A percentile compares a stretch with the other conserved stretches of the same genome.
Evolutionary conservation across 345 rosid species (phyloP).

Genomic region (Gossypium mustelinum): DNA sequence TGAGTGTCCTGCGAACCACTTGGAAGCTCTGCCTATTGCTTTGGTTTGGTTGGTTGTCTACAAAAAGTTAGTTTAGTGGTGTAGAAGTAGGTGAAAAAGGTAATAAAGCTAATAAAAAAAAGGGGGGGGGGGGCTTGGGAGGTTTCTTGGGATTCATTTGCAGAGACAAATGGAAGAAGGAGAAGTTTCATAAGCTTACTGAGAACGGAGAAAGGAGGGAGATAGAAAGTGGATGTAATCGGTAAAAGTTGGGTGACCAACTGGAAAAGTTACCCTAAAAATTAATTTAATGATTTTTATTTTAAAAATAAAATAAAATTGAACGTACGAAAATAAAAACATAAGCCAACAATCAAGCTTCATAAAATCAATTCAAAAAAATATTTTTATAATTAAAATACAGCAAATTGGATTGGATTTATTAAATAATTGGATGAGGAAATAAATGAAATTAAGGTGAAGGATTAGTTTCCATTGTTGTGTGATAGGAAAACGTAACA

Average conservation of each 20-base stretch:
- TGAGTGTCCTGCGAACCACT: slow-evolving; percentile 70
- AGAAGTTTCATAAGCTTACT: neutral
- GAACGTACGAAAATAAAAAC: too few species aligned
- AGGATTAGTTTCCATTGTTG: neutral
- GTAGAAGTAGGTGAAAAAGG: neutral
- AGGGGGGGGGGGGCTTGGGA: neutral
- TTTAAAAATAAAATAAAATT: too few species aligned
- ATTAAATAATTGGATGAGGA: too few species aligned
- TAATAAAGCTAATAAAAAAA: neutral
- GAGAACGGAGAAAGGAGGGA: too few species aligned
- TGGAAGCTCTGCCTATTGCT: slow-evolving; percentile 73
- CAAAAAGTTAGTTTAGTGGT: neutral
- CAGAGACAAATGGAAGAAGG: neutral
- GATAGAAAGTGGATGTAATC: neutral
- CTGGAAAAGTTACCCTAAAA: too few species aligned
- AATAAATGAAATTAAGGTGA: neutral
- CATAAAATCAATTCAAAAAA: too few species aligned
- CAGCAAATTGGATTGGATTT: too few species aligned
- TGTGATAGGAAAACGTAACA: slow-evolving; percentile 22
- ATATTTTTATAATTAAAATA: too few species aligned
- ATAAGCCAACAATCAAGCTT: too few species aligned
- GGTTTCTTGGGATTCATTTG: neutral
- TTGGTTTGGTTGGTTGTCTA: neutral
- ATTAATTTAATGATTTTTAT: too few species aligned
- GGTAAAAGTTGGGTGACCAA: too few species aligned